Evolutionary conservation across 2,329 filamentous ascomycete genomes (phyloP), one percentile per base, ranked within the genome.

Genomic region (Fusarium illudens): DNA sequence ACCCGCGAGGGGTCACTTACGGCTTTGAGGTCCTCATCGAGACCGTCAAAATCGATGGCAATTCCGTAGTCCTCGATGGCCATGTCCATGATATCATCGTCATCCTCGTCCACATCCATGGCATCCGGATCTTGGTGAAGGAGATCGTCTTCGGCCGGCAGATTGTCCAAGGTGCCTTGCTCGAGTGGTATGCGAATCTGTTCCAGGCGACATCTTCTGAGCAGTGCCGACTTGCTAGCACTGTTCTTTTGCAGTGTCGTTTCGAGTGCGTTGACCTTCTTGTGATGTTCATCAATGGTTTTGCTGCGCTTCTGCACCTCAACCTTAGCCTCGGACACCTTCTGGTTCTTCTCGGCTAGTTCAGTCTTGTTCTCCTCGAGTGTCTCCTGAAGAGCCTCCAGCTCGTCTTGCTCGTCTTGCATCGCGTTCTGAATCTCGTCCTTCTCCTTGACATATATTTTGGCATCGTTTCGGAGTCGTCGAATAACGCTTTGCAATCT

Each of bases 161-260:
- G 84, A 67, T 90, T 88, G 73, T 97, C 93, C 22, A 99, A 84
- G 3, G 93, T 97, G 22, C 90, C 90, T 59, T 89, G 83, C 3
- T 85, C 82, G 20, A 99, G 84, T 3, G 96, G 96, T 61, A 99
- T 86, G 66, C 91, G 89, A 70, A 98, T 92, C 75, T 97, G 94
- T 76, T 98, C 95, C 48, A 99, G 89, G 76, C 96, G 95, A 83
- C 95, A 98, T 65, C 93, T 89, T 75, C 94, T 89, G 54, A 99
- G 86, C 48, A 97, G 82, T 44, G 90, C 90, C 76, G 97, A 97
- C 76, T 96, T 92, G 73, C 88, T 89, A 0, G 93, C 90, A 61
- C 91, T 92, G 75, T 93, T 93, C 73, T 92, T 92, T 78, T 97
- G 93, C 51, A 97, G 89, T 64, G 94, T 91, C 2, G 91, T 90